Evolutionary conservation across 106 monocot genomes (phyloP), one percentile per base, ranked within the genome.

Genomic region (Dioscorea dumetorum): DNA sequence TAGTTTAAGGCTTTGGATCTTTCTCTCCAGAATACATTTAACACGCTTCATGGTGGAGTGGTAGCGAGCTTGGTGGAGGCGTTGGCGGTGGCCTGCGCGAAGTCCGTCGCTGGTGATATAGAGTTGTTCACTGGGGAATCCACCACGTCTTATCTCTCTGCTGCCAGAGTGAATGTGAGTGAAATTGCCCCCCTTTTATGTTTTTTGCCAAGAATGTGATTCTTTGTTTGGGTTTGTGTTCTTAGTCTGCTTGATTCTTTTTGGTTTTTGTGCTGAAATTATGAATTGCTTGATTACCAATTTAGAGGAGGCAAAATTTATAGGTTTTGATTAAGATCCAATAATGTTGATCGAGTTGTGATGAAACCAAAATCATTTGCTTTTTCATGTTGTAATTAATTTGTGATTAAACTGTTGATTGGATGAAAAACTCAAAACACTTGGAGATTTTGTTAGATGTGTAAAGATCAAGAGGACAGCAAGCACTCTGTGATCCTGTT

Each of bases 61-160:
- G 83, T 93, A 64, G 77, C 74, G 24, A 28, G 78, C 12, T 77
- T 87, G 19, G 83, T 84, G 1, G 84, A 84, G 69, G 64, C 14
- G 74, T 76, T 94, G 58, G 81, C 82, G 33, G n/a, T 75, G 66
- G 94, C 90, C 0, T 94, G 90, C 69, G 84, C 72, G 34, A 86
- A 68, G 79, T 80, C 84, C 53, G 90, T 72, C 58, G 76, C 61
- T 32, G 87, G 80, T 9, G 86, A 87, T n/a, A 79, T 74, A 75
- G 87, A 94, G 50, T 62, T 90, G 50, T 94, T 94, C 67, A 73
- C 89, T 12, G 89, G 93, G 32, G 93, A 93, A 72, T 68, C 66
- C 19, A 73, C 62, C 73, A 74, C 84, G 4, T 54, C 82, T 19
- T 94, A 87, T 48, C 89, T 94, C 56, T 67, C 87, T 35, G 72